Evolutionary conservation across 345 rosid genomes (phyloP), one percentile per base, ranked within the genome.

Genomic region (Raphanus sativus): DNA sequence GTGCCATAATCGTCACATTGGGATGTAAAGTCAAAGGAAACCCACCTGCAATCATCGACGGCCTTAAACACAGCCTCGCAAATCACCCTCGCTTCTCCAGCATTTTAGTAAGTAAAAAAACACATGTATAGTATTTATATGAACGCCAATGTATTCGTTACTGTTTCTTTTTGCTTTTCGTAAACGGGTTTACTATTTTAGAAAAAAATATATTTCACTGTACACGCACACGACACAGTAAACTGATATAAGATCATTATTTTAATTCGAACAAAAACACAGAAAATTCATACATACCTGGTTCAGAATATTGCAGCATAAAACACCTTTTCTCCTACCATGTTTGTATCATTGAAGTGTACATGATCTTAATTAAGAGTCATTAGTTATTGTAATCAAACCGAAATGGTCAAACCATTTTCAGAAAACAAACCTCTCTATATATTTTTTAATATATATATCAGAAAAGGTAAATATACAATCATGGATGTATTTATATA

Each of bases 21-120:
- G 92, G 97, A 0, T 82, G 85, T 80, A 84, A 77, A 59, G 84
- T 84, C 12, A 63, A 48, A 21, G 64, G 82, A 55, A 61, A 87
- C 60, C 86, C 91, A 0, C 36, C 17, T 13, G 83, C 79, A 32
- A 17, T 91, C 45, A 87, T 82, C 74, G 65, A 76, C 3, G 93
- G 95, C 28, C 76, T 91, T 52, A 30, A 75, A 67, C 81, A 86
- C 21, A 89, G 91, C 59, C 76, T 93, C 85, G 80, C 78, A 34
- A 87, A 80, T 48, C 97, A 91, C 70, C 98, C 98, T 82, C 98
- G 98, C 63, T 93, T 93, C 85, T 87, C 92, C 32, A 89, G 91
- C 86, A 87, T 84, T 48, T 83, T 87, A 84, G 97, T 91, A 81
- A 75, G 83, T 45, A n/a, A 50, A n/a, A 48, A 24, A 61, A 59